phyloP scores from a whole-genome alignment of 345 rosid genomes.

The Brassica juncea region DNA sequence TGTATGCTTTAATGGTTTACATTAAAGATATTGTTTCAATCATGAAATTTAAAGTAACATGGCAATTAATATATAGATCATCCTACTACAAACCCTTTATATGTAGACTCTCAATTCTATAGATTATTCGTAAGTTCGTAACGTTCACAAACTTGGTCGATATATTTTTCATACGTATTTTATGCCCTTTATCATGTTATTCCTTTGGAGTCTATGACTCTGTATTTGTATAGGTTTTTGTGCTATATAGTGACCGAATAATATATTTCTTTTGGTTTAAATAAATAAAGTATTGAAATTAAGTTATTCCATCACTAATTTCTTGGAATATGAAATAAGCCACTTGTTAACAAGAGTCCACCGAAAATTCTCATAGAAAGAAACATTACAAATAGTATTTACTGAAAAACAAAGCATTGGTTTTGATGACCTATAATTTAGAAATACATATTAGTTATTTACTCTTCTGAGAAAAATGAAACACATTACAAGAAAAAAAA shows the following conservation, averaged over 20 bases:
- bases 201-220: slow-evolving; percentile 14
- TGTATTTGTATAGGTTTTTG: neutral
- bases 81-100: slow-evolving; percentile 23
- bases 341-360: slow-evolving; percentile 26
- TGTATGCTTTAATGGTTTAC: neutral
- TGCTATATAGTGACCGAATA: slow-evolving; percentile 13
- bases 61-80: neutral
- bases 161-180: neutral
- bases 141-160: slow-evolving; percentile 16
- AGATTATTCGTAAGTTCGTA: neutral
- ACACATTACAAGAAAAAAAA: neutral
- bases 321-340: slow-evolving; percentile 23
- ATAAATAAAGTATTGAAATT: neutral
- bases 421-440: neutral
- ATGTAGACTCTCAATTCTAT: slow-evolving; percentile 6
- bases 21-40: neutral
- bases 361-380: neutral
- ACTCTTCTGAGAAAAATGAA: slow-evolving; percentile 1
- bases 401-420: neutral
- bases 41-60: slow-evolving; percentile 10
- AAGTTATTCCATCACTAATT: slow-evolving; percentile 27
- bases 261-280: neutral
- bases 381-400: neutral
- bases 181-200: neutral
- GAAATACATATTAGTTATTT: neutral